phyloP scores from a whole-genome alignment of 208 protist species.

The Acanthamoeba culbertsoni region DNA sequence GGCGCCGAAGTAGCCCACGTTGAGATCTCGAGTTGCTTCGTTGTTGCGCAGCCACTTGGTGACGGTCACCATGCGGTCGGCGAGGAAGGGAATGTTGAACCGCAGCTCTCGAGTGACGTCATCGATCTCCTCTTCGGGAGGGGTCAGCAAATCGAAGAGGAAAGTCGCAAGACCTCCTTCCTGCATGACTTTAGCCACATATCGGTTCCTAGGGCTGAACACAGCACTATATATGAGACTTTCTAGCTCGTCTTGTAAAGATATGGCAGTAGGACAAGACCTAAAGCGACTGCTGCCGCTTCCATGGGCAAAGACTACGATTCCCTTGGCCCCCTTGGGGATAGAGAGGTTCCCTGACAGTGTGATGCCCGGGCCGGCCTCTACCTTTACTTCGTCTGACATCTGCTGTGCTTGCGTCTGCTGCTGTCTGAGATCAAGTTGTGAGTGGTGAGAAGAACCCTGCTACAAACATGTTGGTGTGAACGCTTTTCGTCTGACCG shows the following conservation, averaged over 20 bases:
- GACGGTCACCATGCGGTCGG: background rate
- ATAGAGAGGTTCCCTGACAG: constrained; percentile 38
- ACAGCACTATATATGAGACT: background rate
- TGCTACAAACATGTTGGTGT: too few species aligned
- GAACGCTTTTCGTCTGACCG: too few species aligned
- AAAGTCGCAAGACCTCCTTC: constrained; percentile 14
- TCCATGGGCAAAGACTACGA: constrained; percentile 61
- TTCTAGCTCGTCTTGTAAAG: too few species aligned
- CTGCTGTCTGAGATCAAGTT: too few species aligned
- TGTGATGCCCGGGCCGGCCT: background rate
- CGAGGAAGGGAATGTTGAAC: constrained; percentile 57
- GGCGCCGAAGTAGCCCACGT: constrained; percentile 54
- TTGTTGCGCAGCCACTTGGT: constrained; percentile 10
- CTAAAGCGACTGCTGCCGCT: constrained; percentile 42
- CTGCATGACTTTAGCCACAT: constrained; percentile 23
- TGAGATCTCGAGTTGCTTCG: background rate
- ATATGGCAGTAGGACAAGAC: background rate
- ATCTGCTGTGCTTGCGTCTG: too few species aligned
- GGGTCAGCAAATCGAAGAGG: constrained; percentile 59
- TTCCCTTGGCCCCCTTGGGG: background rate
- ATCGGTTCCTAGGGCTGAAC: constrained; percentile 19
- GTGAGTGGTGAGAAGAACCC: too few species aligned
- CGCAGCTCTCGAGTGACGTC: constrained; percentile 44
- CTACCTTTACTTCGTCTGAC: background rate
- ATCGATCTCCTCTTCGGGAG: constrained; percentile 49